A percentile compares a stretch with the other conserved stretches of the same genome.
Conservation (phyloP, 1,139 yeast genomes). For the Blastobotrys malaysiensis region DNA sequence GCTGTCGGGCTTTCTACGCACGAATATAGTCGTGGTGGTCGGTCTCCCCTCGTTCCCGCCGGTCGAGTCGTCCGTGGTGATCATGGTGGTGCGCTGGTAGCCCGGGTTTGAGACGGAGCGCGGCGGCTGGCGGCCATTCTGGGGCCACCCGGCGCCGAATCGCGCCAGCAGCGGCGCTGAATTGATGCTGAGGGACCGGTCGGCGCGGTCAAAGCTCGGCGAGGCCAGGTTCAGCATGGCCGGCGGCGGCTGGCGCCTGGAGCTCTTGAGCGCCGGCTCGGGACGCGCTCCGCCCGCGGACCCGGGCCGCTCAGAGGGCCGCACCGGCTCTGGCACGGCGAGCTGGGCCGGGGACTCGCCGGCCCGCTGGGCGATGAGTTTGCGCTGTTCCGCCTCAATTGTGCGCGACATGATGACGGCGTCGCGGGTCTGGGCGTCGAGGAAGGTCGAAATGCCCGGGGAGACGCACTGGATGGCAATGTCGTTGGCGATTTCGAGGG, state of each 20-base stretch:
- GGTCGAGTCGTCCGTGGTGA: neutral
- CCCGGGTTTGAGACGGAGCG: neutral
- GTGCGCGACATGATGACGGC: slow-evolving; percentile 32
- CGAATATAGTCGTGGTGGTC: slow-evolving; percentile 3
- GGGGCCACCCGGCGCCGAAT: neutral
- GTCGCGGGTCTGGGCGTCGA: slow-evolving; percentile 32
- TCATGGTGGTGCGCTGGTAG: neutral
- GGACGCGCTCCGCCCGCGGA: neutral
- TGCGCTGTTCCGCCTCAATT: slow-evolving; percentile 36
- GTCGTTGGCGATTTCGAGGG: slow-evolving; percentile 32
- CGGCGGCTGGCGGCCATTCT: neutral
- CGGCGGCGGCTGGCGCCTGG: slow-evolving; percentile 12
- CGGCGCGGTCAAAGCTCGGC: neutral
- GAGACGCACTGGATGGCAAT: slow-evolving; percentile 38
- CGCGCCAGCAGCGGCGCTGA: slow-evolving; percentile 11
- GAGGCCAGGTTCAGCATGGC: slow-evolving; percentile 4
- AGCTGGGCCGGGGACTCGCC: slow-evolving; percentile 6
- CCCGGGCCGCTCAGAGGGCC: neutral
- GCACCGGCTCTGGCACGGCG: slow-evolving; percentile 7
- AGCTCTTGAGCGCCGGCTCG: slow-evolving; percentile 6
- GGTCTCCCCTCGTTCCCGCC: neutral
- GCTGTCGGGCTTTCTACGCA: slow-evolving; percentile 1
- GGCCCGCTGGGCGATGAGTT: slow-evolving; percentile 28
- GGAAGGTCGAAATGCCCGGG: slow-evolving; percentile 35
- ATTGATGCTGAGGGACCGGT: slow-evolving; percentile 8